Evolutionary conservation across 176 grass and related monocot species (phyloP).

Genomic region (Tillandsia leiboldiana): DNA sequence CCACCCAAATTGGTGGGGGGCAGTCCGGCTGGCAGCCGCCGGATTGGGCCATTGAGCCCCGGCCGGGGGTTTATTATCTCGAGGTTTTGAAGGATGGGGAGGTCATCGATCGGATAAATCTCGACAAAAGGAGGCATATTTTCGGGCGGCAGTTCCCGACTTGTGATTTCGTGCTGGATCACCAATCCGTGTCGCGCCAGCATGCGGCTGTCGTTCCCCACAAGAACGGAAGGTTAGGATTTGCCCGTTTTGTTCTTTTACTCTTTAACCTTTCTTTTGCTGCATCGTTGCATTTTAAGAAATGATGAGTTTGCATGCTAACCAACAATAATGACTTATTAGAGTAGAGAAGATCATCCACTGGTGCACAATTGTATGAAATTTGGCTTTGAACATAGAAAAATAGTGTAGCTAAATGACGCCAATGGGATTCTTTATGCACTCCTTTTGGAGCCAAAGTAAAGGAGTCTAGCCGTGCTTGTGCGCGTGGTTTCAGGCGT

Average conservation of each 20-base stretch:
- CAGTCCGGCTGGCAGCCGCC: slow-evolving; percentile 83
- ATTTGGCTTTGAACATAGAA: no score
- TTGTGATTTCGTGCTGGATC: slow-evolving; percentile 90
- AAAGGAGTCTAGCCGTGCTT: no score
- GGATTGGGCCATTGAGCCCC: slow-evolving; percentile 76
- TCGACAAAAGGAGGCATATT: slow-evolving; percentile 81
- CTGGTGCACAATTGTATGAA: no score
- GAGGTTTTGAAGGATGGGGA: slow-evolving; percentile 82
- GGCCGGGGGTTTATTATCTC: slow-evolving; percentile 73
- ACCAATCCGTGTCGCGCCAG: slow-evolving; percentile 92
- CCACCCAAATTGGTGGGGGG: slow-evolving; percentile 76
- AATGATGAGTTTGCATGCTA: neutral
- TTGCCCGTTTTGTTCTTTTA: neutral
- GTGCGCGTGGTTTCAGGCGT: no score
- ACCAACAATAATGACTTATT: no score
- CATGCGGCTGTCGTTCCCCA: slow-evolving; percentile 89
- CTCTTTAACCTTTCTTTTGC: neutral
- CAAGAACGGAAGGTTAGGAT: slow-evolving; percentile 77
- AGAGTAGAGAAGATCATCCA: no score
- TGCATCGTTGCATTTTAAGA: neutral
- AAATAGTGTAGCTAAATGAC: no score
- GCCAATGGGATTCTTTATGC: no score
- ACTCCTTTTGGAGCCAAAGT: no score
- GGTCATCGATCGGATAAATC: slow-evolving; percentile 73
- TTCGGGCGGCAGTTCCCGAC: slow-evolving; percentile 82